Evolutionary conservation across 305 asterid species (phyloP).

Genomic region (Rubia peregrina): DNA sequence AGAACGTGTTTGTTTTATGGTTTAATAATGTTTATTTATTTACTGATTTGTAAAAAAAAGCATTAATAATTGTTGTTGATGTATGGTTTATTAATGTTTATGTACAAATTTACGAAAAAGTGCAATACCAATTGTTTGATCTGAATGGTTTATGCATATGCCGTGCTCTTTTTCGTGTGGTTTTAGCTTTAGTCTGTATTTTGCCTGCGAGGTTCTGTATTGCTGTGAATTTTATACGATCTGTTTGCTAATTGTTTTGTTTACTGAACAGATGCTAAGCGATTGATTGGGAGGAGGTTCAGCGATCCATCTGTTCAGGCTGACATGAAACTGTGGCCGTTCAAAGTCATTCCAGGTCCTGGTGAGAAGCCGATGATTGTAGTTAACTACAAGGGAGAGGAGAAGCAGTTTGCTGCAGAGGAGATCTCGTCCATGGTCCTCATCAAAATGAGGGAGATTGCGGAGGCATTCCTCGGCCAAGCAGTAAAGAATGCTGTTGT

Average conservation of each 20-base stretch:
- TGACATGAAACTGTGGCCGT: conserved; percentile 34
- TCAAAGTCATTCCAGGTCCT: conserved; percentile 27
- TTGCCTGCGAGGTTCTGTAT: too few species aligned
- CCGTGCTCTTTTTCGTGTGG: too few species aligned
- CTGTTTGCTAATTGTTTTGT: neutral
- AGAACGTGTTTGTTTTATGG: too few species aligned
- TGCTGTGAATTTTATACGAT: too few species aligned
- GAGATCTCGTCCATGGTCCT: conserved; percentile 35
- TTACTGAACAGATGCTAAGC: conserved; percentile 23
- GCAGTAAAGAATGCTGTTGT: conserved; percentile 31
- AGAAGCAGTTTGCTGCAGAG: conserved; percentile 29
- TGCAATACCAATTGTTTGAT: too few species aligned
- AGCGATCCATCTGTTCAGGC: conserved; percentile 30
- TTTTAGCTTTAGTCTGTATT: too few species aligned
- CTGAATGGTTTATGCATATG: too few species aligned
- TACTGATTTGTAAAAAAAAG: too few species aligned
- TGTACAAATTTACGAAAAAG: too few species aligned
- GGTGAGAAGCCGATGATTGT: conserved; percentile 33
- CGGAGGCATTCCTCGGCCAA: conserved; percentile 24
- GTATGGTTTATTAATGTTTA: too few species aligned
- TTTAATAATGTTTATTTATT: too few species aligned
- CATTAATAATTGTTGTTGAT: too few species aligned
- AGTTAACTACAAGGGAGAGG: conserved; percentile 28
- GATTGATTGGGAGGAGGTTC: conserved; percentile 30
- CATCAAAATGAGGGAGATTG: conserved; percentile 31